Conservation (phyloP, 2,329 filamentous ascomycete genomes). For the Beauveria varroae region DNA sequence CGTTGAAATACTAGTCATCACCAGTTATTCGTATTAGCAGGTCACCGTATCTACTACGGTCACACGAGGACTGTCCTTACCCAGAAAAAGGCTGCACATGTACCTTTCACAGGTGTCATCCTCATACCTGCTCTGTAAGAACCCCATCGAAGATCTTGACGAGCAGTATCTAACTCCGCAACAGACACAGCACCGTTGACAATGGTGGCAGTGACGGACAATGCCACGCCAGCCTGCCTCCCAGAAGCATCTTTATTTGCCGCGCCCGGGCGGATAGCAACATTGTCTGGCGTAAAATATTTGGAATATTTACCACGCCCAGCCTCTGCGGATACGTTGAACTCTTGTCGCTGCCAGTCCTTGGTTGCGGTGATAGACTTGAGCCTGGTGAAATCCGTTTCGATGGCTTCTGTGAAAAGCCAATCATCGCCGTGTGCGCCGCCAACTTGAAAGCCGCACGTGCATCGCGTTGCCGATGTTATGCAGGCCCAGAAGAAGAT, state of each 20-base stretch:
- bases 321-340: constrained; percentile 51
- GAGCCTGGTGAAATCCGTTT: constrained; percentile 62
- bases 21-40: constrained; percentile 11
- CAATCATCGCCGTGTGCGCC: constrained; percentile 32
- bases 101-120: constrained; percentile 52
- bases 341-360: constrained; percentile 61
- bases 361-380: constrained; percentile 39
- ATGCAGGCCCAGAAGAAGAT: not conserved
- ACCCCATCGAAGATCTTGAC: constrained; percentile 60
- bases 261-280: constrained; percentile 37
- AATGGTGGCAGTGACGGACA: constrained; percentile 43
- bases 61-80: constrained; percentile 30
- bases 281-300: constrained; percentile 49
- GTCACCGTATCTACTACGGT: not conserved
- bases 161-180: constrained; percentile 55
- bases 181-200: constrained; percentile 48
- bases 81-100: constrained; percentile 76
- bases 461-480: constrained; percentile 35
- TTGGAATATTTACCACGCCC: constrained; percentile 61
- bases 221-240: constrained; percentile 43
- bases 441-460: constrained; percentile 62
- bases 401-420: constrained; percentile 61
- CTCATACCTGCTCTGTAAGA: constrained; percentile 63
- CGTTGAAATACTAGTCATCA: constrained; percentile 58
- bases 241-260: constrained; percentile 28